phyloP scores from a whole-genome alignment of 257 asterid species.

The Fraxinus anomala region DNA sequence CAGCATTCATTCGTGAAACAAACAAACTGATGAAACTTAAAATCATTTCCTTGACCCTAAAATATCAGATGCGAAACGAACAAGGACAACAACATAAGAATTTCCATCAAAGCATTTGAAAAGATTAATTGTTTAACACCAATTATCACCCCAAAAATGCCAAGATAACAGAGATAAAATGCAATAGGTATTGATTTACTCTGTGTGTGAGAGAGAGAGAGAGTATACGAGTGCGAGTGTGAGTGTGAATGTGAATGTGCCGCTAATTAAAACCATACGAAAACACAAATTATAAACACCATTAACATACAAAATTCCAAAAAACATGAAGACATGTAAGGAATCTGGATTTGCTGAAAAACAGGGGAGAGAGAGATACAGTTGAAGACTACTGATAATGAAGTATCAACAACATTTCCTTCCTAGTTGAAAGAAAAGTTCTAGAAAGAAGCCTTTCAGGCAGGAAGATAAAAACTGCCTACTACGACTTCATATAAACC shows the following conservation, averaged over 20 bases:
- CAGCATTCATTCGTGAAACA: not conserved
- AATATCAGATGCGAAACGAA: not conserved
- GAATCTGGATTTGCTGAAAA: not conserved
- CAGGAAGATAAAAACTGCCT: conserved; percentile 1
- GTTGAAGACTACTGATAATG: not conserved
- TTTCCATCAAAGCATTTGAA: conserved; percentile 3
- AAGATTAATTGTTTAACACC: not conserved
- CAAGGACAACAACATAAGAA: not conserved
- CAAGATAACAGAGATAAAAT: not conserved
- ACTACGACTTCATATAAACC: conserved; percentile 18
- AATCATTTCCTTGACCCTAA: conserved; percentile 20
- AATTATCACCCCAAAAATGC: not conserved
- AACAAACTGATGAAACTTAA: not conserved
- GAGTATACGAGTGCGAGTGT: not conserved
- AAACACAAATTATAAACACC: not conserved
- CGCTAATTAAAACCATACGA: conserved; percentile 11
- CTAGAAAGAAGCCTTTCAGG: not conserved
- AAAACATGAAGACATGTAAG: not conserved
- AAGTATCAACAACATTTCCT: conserved; percentile 10
- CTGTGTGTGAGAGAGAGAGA: not conserved
- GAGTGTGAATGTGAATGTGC: not conserved
- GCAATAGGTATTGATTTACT: not conserved
- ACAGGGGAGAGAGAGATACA: not conserved
- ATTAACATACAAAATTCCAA: not conserved
- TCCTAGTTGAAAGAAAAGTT: conserved; percentile 4